phyloP scores from a whole-genome alignment of 176 grass and related monocot genomes.

The Carex myosuroides region DNA sequence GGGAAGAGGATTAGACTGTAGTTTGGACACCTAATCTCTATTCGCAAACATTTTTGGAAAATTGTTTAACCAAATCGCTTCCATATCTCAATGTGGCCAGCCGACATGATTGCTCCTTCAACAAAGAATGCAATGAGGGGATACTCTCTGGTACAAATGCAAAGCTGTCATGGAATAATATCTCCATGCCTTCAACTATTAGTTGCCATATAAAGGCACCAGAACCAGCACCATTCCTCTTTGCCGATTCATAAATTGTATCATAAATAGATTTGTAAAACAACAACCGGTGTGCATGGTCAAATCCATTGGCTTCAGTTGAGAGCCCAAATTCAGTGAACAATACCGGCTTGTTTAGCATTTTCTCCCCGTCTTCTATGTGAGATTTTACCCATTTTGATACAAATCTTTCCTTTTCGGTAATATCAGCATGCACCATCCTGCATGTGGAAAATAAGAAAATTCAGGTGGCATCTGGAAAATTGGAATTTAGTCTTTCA shows the following conservation, averaged over 20 bases:
- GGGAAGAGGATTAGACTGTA: neutral
- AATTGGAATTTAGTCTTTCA: neutral
- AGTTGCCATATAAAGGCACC: slow-evolving; percentile 88
- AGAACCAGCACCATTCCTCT: slow-evolving; percentile 39
- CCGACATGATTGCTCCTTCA: slow-evolving; percentile 82
- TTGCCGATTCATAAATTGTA: slow-evolving; percentile 50
- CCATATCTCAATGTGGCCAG: slow-evolving; percentile 40
- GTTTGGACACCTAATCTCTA: slow-evolving; percentile 21
- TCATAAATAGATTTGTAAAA: slow-evolving; percentile 72
- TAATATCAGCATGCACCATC: slow-evolving; percentile 39
- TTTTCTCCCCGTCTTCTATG: slow-evolving; percentile 70
- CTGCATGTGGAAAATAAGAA: slow-evolving; percentile 24
- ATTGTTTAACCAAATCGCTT: slow-evolving; percentile 18
- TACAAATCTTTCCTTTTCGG: slow-evolving; percentile 68
- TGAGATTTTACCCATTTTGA: slow-evolving; percentile 61
- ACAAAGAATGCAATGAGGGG: slow-evolving; percentile 49
- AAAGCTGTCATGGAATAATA: slow-evolving; percentile 55
- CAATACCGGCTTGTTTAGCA: slow-evolving; percentile 67
- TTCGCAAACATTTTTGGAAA: slow-evolving; percentile 31
- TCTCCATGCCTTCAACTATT: slow-evolving; percentile 63
- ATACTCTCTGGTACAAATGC: slow-evolving; percentile 58
- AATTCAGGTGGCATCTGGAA: neutral
- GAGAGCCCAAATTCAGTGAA: slow-evolving; percentile 90
- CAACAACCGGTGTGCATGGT: slow-evolving; percentile 49
- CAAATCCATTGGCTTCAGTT: slow-evolving; percentile 38